Evolutionary conservation across 2,329 filamentous ascomycete genomes (phyloP).

Genomic region (Neonectria faginata): DNA sequence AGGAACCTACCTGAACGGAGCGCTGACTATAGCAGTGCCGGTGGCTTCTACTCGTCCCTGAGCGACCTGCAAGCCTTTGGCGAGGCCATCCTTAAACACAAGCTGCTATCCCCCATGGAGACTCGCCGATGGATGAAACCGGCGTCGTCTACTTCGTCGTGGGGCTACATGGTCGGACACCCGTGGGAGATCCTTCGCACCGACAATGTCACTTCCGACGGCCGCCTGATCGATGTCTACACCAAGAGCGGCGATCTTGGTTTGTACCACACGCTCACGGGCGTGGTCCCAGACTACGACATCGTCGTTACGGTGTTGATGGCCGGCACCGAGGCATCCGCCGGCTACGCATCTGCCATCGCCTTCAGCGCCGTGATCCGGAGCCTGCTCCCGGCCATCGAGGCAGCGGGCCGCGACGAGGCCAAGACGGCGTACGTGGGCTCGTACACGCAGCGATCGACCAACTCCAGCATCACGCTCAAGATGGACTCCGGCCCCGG

Average conservation of each 20-base stretch:
- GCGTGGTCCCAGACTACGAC: slow-evolving; percentile 60
- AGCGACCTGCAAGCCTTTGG: slow-evolving; percentile 57
- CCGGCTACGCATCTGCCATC: slow-evolving; percentile 28
- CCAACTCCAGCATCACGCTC: slow-evolving; percentile 56
- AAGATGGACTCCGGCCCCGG: slow-evolving; percentile 54
- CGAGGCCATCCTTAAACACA: slow-evolving; percentile 55
- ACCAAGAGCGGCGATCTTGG: slow-evolving; percentile 59
- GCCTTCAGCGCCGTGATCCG: slow-evolving; percentile 49
- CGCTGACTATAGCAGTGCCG: slow-evolving; percentile 43
- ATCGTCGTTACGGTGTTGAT: slow-evolving; percentile 56
- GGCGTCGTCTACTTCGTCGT: slow-evolving; percentile 51
- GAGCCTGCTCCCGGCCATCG: slow-evolving; percentile 55
- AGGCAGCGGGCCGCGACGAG: slow-evolving; percentile 55
- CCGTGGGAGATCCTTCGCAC: slow-evolving; percentile 62
- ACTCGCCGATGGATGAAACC: slow-evolving; percentile 62
- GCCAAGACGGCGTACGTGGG: slow-evolving; percentile 49
- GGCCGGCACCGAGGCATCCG: slow-evolving; percentile 47
- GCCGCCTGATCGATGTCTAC: slow-evolving; percentile 59
- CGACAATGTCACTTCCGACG: slow-evolving; percentile 51
- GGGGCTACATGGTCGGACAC: slow-evolving; percentile 54
- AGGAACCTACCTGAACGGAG: fast-evolving
- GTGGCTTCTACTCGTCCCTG: slow-evolving; percentile 56
- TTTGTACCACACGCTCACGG: slow-evolving; percentile 54
- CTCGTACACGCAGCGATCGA: slow-evolving; percentile 52
- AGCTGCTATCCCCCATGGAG: slow-evolving; percentile 53